Conservation (phyloP, 768 basidiomycete species). For the Lactarius hengduanensis region DNA sequence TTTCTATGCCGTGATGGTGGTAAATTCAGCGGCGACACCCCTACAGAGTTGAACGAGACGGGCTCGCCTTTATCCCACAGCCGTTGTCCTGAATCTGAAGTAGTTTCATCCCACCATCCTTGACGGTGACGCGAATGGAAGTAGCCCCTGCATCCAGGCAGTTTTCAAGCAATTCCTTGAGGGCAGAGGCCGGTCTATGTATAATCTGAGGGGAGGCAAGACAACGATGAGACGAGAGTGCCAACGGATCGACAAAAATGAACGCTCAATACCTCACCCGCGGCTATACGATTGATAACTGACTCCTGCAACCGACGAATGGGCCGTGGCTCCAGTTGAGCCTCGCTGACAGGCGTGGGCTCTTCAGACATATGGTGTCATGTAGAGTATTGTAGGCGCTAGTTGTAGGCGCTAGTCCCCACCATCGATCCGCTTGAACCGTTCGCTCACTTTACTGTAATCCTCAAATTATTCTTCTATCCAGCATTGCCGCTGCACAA, state of each 20-base stretch:
- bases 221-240: conserved; percentile 37
- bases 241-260: neutral
- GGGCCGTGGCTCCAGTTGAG: conserved; percentile 25
- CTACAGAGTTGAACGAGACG: conserved; percentile 3
- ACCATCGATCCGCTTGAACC: too few species aligned
- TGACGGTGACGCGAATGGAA: conserved; percentile 81
- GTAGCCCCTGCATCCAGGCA: conserved; percentile 91
- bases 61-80: conserved; percentile 82
- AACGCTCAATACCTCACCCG: conserved; percentile 53
- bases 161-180: conserved; percentile 96
- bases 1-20: conserved; percentile 50
- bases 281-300: conserved; percentile 34
- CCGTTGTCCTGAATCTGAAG: conserved; percentile 98
- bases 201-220: conserved; percentile 55
- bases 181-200: conserved; percentile 86
- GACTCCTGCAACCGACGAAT: conserved; percentile 26
- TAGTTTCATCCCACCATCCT: conserved; percentile 94
- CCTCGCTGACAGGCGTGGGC: neutral
- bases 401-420: too few species aligned
- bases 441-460: too few species aligned
- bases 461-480: too few species aligned
- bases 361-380: conserved; percentile 1
- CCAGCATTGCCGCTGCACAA: too few species aligned
- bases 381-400: neutral
- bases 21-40: neutral